Evolutionary conservation across 208 protist genomes (phyloP).

Genomic region (Trichomonas vaginalis): DNA sequence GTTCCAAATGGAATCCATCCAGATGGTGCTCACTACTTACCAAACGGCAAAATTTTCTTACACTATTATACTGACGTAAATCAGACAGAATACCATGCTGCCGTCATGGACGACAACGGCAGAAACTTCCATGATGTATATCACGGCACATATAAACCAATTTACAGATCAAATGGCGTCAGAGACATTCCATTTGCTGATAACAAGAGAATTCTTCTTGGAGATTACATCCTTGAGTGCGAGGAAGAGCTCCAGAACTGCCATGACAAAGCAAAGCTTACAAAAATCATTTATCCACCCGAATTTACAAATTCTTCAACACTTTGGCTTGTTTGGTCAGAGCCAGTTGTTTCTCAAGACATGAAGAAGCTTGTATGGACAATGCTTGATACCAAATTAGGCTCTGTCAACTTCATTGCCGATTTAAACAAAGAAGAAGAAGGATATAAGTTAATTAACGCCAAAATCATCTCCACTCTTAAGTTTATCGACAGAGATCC

Average conservation of each 20-base stretch:
- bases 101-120: neutral
- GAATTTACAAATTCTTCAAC: neutral
- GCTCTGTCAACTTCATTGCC: neutral
- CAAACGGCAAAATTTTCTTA: neutral
- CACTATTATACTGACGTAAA: neutral
- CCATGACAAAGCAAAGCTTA: neutral
- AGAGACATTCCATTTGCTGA: neutral
- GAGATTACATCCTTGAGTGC: neutral
- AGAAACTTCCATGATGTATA: neutral
- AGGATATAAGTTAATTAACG: neutral
- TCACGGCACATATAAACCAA: neutral
- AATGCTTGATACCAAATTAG: neutral
- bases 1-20: neutral
- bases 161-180: neutral
- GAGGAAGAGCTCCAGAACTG: neutral
- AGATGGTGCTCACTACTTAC: neutral
- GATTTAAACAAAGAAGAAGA: neutral
- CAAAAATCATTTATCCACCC: neutral
- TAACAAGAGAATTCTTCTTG: neutral
- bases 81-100: neutral
- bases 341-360: neutral
- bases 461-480: neutral
- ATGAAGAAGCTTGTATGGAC: neutral
- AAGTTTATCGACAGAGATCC: neutral
- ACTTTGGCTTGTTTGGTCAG: neutral